phyloP scores from a whole-genome alignment of 768 basidiomycete species.

The Trichaptum fuscoviolaceum region DNA sequence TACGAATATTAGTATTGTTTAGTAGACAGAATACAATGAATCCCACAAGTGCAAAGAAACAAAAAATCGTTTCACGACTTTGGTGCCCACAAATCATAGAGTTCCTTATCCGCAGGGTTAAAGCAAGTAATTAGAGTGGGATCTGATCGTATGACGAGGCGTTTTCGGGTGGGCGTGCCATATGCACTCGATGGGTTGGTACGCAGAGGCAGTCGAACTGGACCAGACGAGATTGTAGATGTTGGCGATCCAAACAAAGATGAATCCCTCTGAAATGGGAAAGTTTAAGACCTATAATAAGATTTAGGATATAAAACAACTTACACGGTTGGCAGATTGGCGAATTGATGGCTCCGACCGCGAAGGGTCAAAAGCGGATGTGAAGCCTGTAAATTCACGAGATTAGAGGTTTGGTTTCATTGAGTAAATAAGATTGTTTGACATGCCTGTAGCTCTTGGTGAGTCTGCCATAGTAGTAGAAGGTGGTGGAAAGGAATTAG shows the following conservation, averaged over 20 bases:
- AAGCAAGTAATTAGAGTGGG: conserved; percentile 67
- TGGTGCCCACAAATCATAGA: conserved; percentile 76
- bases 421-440: background rate
- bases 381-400: background rate
- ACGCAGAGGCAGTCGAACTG: background rate
- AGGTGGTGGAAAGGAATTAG: background rate
- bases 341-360: background rate
- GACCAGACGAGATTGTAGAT: background rate
- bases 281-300: background rate
- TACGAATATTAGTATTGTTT: background rate
- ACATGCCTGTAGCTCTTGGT: background rate
- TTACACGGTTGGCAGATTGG: background rate
- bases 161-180: conserved; percentile 24
- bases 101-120: conserved; percentile 67
- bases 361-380: background rate
- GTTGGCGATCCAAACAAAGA: background rate
- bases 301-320: background rate
- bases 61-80: conserved; percentile 19
- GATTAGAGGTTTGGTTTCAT: background rate
- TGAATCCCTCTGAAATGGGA: background rate
- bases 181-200: background rate
- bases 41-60: background rate
- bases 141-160: conserved; percentile 54
- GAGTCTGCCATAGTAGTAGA: background rate
- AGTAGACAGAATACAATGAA: background rate